A percentile compares a stretch with the other conserved stretches of the same genome.
phyloP scores from a whole-genome alignment of 345 rosid species.

The Arabidopsis arenosa region DNA sequence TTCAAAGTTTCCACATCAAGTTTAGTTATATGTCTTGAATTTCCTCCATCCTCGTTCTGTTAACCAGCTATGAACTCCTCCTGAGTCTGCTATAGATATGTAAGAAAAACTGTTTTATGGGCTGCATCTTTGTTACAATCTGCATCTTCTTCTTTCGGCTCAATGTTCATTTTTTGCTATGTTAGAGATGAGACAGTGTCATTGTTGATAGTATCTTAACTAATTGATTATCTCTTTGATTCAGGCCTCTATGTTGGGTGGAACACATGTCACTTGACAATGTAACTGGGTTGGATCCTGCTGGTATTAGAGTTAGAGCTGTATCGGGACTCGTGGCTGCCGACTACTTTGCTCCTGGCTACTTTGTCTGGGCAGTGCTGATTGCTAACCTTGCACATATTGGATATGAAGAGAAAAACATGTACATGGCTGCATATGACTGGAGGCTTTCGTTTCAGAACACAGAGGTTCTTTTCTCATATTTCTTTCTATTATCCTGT shows the following conservation, averaged over 20 bases:
- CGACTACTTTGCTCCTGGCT: slow-evolving; percentile 95
- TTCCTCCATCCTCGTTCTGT: not conserved
- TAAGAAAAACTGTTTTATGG: not conserved
- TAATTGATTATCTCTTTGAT: slow-evolving; percentile 9
- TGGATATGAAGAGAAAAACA: slow-evolving; percentile 94
- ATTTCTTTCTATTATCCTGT: not conserved
- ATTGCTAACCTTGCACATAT: slow-evolving; percentile 93
- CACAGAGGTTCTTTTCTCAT: slow-evolving; percentile 68
- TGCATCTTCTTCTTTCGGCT: slow-evolving; percentile 3
- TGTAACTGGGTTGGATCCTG: slow-evolving; percentile 94
- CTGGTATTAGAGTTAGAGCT: slow-evolving; percentile 77
- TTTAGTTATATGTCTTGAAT: not conserved
- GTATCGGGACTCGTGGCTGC: slow-evolving; percentile 98
- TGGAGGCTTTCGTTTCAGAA: slow-evolving; percentile 97
- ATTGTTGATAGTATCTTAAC: slow-evolving; percentile 12
- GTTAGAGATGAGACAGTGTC: slow-evolving; percentile 7
- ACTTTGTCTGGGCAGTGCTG: slow-evolving; percentile 97
- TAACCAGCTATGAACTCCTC: slow-evolving; percentile 3
- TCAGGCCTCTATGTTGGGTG: slow-evolving; percentile 94
- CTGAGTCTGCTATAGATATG: not conserved
- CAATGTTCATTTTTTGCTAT: slow-evolving; percentile 9
- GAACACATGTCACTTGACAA: slow-evolving; percentile 97
- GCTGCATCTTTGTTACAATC: slow-evolving; percentile 17
- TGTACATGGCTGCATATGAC: slow-evolving; percentile 98
- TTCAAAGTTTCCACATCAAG: slow-evolving; percentile 9